Conservation (phyloP, 2,329 filamentous ascomycete genomes). For the Sporothrix luriei region DNA sequence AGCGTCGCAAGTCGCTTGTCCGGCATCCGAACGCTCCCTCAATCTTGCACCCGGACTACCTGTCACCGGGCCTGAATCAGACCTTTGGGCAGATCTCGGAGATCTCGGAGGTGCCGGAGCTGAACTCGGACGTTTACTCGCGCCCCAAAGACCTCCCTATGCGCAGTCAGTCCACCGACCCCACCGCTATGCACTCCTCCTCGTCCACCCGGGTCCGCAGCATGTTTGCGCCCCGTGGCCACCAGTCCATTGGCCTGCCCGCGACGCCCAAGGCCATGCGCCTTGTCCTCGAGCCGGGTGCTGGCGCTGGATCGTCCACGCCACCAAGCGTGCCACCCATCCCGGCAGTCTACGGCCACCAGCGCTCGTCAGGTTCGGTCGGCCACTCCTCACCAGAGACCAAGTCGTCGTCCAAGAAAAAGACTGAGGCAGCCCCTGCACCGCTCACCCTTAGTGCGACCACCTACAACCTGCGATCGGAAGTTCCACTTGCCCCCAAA, state of each 20-base stretch:
- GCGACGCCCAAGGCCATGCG: slow-evolving; percentile 91
- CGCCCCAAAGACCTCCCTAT: slow-evolving; percentile 51
- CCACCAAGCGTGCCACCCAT: slow-evolving; percentile 56
- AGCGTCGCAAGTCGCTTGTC: slow-evolving; percentile 80
- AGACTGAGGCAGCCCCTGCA: slow-evolving; percentile 29
- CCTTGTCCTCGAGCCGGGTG: slow-evolving; percentile 67
- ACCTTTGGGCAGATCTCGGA: slow-evolving; percentile 35
- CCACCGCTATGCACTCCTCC: slow-evolving; percentile 45
- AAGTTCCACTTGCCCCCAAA: slow-evolving; percentile 37
- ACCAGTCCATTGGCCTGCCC: slow-evolving; percentile 73
- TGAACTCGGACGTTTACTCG: slow-evolving; percentile 47
- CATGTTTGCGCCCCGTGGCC: slow-evolving; percentile 53
- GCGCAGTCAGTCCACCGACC: slow-evolving; percentile 68
- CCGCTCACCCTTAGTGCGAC: slow-evolving; percentile 34
- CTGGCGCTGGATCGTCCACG: slow-evolving; percentile 42
- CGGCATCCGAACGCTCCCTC: slow-evolving; percentile 76
- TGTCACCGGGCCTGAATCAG: slow-evolving; percentile 44
- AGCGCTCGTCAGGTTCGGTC: slow-evolving; percentile 45
- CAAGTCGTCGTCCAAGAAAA: slow-evolving; percentile 41
- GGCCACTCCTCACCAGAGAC: slow-evolving; percentile 36
- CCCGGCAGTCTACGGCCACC: slow-evolving; percentile 49
- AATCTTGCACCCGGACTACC: slow-evolving; percentile 72
- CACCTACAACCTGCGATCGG: slow-evolving; percentile 12
- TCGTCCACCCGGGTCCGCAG: slow-evolving; percentile 44
- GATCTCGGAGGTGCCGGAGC: slow-evolving; percentile 41